Conservation (phyloP, 495 filamentous ascomycete genomes). For the Apodospora peruviana region DNA sequence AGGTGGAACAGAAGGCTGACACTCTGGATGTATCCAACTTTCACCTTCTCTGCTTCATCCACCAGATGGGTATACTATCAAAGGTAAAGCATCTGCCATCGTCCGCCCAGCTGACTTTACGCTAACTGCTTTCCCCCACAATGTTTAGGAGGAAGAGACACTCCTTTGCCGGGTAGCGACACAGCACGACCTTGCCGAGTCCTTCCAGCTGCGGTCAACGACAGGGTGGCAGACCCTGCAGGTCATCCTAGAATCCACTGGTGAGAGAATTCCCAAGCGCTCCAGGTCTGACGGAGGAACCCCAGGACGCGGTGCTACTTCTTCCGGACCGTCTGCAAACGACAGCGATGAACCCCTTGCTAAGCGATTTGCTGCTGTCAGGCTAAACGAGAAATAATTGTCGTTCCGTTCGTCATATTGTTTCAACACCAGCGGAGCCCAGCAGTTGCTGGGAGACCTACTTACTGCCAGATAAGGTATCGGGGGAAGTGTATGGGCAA, state of each 20-base stretch:
- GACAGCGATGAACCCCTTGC: constrained; percentile 68
- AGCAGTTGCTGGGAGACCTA: too few species aligned
- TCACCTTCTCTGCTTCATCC: constrained; percentile 84
- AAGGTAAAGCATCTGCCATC: constrained; percentile 48
- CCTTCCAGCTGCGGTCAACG: constrained; percentile 73
- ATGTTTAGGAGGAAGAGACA: constrained; percentile 73
- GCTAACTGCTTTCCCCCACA: background rate
- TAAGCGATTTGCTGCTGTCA: constrained; percentile 99
- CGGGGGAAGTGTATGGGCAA: too few species aligned
- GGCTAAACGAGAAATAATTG: constrained; percentile 53
- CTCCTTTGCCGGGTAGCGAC: constrained; percentile 80
- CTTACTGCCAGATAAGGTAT: too few species aligned
- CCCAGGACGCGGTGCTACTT: constrained; percentile 23
- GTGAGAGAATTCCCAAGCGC: constrained; percentile 92
- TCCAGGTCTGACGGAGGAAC: constrained; percentile 45
- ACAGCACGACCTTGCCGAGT: constrained; percentile 68
- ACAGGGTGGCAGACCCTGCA: constrained; percentile 89
- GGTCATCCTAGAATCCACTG: constrained; percentile 87
- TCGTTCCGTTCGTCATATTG: too few species aligned
- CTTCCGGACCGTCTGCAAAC: constrained; percentile 8
- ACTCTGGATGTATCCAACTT: constrained; percentile 79
- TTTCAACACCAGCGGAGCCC: too few species aligned
- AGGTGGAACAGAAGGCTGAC: constrained; percentile 47
- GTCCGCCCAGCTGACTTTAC: background rate
- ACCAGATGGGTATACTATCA: constrained; percentile 69